Evolutionary conservation across 2,329 filamentous ascomycete species (phyloP).

Genomic region (Cladosporium sp.): DNA sequence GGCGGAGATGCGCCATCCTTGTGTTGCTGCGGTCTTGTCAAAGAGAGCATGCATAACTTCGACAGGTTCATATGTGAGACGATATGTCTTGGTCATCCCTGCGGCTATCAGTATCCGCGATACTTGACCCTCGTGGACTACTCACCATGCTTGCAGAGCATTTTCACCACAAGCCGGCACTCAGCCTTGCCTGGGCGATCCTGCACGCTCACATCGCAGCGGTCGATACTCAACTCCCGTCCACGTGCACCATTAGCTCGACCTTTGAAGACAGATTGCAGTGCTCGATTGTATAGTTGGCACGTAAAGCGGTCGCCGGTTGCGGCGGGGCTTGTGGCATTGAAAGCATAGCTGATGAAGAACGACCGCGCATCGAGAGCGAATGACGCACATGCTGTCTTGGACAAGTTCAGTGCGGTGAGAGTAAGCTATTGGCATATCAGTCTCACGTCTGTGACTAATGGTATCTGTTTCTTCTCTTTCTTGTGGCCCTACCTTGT

Average conservation of each 20-base stretch:
- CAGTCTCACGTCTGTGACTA: constrained; percentile 6
- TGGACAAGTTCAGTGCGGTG: constrained; percentile 71
- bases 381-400: constrained; percentile 71
- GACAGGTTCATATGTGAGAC: constrained; percentile 66
- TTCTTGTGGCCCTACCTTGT: constrained; percentile 47
- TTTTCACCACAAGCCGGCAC: constrained; percentile 68
- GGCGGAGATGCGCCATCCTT: constrained; percentile 68
- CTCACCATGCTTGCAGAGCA: constrained; percentile 64
- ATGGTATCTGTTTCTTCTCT: not conserved
- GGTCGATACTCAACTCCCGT: constrained; percentile 64
- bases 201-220: constrained; percentile 67
- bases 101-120: constrained; percentile 14
- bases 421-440: constrained; percentile 55
- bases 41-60: constrained; percentile 74
- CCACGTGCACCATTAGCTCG: constrained; percentile 58
- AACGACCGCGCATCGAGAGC: constrained; percentile 61
- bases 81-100: constrained; percentile 72
- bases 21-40: constrained; percentile 57
- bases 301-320: constrained; percentile 57
- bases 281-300: constrained; percentile 61
- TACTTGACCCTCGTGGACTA: not conserved
- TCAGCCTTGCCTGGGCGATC: constrained; percentile 61
- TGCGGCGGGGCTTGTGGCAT: constrained; percentile 17
- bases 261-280: constrained; percentile 69
- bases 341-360: constrained; percentile 66